phyloP scores from a whole-genome alignment of 352 stramenopile species.

The Phytopythium aichiense region DNA sequence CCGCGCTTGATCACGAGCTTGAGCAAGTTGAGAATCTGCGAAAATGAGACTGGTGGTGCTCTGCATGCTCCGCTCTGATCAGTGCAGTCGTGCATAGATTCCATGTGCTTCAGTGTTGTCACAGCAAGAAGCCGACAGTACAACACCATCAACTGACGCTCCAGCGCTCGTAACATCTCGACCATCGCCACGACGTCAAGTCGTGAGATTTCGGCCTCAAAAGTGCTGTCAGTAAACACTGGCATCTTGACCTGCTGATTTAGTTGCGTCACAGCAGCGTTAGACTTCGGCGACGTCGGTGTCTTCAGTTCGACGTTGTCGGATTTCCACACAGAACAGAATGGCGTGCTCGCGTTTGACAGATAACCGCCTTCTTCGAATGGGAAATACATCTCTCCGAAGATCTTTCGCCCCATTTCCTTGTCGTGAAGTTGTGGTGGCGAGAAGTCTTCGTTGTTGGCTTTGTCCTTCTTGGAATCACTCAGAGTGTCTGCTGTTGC shows the following conservation, averaged over 20 bases:
- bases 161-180: constrained; percentile 15
- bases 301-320: constrained; percentile 27
- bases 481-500: background rate
- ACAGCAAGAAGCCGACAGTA: constrained; percentile 26
- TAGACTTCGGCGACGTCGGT: background rate
- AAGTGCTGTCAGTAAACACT: constrained; percentile 12
- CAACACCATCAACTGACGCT: constrained; percentile 25
- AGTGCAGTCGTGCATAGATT: background rate
- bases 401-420: constrained; percentile 78
- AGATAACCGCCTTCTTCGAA: constrained; percentile 76
- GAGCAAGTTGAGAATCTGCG: constrained; percentile 30
- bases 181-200: constrained; percentile 17
- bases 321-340: constrained; percentile 26
- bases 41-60: background rate
- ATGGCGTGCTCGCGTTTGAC: constrained; percentile 40
- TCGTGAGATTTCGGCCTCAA: constrained; percentile 17
- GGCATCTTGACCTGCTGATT: background rate
- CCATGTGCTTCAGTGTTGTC: constrained; percentile 15
- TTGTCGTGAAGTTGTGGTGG: constrained; percentile 54
- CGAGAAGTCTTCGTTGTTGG: background rate
- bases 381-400: constrained; percentile 85
- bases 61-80: background rate
- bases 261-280: background rate
- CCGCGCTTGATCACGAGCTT: constrained; percentile 53
- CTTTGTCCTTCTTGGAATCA: background rate